phyloP scores from a whole-genome alignment of 805 yeast species.

The Priceomyces castillae region DNA sequence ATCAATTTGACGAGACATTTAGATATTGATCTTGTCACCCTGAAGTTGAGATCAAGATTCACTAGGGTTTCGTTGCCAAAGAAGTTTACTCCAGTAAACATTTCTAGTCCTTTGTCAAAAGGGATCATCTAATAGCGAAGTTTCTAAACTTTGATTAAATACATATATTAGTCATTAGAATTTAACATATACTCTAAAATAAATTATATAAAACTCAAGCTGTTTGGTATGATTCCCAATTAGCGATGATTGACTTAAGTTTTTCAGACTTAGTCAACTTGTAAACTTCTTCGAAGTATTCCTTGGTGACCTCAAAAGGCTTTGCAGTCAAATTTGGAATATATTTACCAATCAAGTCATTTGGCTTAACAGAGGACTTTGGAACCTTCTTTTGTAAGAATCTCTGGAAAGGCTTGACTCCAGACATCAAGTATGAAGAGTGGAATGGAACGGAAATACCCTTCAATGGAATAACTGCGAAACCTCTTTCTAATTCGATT shows the following conservation, averaged over 20 bases:
- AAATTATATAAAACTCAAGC: constrained; percentile 27
- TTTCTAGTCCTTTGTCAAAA: constrained; percentile 59
- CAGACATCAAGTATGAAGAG: constrained; percentile 95
- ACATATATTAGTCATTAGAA: background rate
- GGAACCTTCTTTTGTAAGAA: constrained; percentile 95
- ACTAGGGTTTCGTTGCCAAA: constrained; percentile 87
- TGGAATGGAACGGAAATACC: constrained; percentile 99
- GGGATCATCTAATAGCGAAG: constrained; percentile 17
- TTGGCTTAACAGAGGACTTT: constrained; percentile 91
- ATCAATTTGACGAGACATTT: constrained; percentile 87
- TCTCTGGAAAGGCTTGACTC: constrained; percentile 98
- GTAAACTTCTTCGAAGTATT: constrained; percentile 95
- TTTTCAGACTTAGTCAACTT: constrained; percentile 86
- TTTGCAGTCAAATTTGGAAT: constrained; percentile 98
- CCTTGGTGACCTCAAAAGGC: constrained; percentile 94
- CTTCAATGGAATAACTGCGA: constrained; percentile 95
- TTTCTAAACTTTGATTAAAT: background rate
- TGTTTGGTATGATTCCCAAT: constrained; percentile 84
- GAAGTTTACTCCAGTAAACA: constrained; percentile 85
- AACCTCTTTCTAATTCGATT: constrained; percentile 94
- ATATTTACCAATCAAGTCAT: constrained; percentile 89
- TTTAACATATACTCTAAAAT: background rate
- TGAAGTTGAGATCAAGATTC: constrained; percentile 76
- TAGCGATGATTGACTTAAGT: constrained; percentile 84
- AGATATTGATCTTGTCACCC: constrained; percentile 85